These are phyloP conservation scores for Cystobasidium onofrii DNA, from an alignment of 768 basidiomycete genomes.

Conservation along the genomic window DNA sequence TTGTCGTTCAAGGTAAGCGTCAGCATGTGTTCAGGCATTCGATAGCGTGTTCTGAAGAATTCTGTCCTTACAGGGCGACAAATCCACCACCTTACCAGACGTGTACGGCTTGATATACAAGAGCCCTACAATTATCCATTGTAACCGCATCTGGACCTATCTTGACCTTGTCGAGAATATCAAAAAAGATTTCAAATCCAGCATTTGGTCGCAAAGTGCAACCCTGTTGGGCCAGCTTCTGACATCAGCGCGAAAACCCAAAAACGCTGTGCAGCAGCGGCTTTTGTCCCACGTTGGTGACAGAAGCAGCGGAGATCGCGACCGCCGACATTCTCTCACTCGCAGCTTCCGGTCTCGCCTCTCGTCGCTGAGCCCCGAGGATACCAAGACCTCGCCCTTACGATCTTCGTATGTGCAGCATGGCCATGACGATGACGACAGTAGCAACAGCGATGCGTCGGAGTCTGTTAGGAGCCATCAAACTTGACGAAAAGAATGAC, in stretches of 20 bases:
- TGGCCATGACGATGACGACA: not conserved
- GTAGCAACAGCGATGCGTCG: not conserved
- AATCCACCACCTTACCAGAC: conserved; percentile 45
- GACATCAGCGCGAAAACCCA: conserved; percentile 33
- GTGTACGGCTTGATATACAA: conserved; percentile 73
- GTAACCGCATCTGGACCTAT: conserved; percentile 51
- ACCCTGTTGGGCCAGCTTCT: conserved; percentile 30
- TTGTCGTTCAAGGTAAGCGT: conserved; percentile 37
- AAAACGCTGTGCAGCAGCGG: conserved; percentile 24
- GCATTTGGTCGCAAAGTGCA: conserved; percentile 31
- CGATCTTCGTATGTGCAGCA: not conserved
- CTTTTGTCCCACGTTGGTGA: not conserved
- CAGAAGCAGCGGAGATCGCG: conserved; percentile 13
- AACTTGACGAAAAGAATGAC: not conserved
- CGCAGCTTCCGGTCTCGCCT: conserved; percentile 3
- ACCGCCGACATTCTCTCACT: not conserved
- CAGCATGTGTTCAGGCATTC: not conserved
- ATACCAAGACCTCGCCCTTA: conserved; percentile 6
- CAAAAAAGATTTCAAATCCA: conserved; percentile 28
- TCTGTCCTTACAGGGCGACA: conserved; percentile 26
- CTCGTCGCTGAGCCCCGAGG: not conserved
- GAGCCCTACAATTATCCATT: conserved; percentile 70
- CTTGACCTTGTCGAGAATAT: conserved; percentile 17
- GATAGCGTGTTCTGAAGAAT: not conserved
- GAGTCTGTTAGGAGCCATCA: not conserved